Conservation (phyloP, 257 asterid genomes). For the Vinca minor region DNA sequence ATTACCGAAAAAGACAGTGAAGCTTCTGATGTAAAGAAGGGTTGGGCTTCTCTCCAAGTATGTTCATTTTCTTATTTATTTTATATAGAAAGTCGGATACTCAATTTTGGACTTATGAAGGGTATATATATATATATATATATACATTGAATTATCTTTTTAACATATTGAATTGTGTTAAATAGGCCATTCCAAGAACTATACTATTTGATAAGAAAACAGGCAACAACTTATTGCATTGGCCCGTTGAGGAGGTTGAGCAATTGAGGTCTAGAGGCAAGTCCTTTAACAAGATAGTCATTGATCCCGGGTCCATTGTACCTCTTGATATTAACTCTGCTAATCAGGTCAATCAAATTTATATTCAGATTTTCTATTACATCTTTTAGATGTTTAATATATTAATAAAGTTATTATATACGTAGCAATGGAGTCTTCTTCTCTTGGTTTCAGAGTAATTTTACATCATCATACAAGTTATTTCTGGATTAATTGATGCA, state of each 20-base stretch:
- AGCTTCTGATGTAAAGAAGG: conserved; percentile 50
- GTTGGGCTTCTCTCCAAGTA: conserved; percentile 82
- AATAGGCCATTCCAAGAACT: conserved; percentile 62
- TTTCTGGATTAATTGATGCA: too few species aligned
- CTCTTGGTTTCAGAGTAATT: too few species aligned
- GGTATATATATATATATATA: too few species aligned
- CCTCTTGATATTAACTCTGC: conserved; percentile 45
- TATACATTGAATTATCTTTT: too few species aligned
- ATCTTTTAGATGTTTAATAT: too few species aligned
- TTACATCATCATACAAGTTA: too few species aligned
- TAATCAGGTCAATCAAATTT: too few species aligned
- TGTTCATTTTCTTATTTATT: background rate
- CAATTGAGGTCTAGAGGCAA: conserved; percentile 29
- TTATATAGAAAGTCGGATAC: too few species aligned
- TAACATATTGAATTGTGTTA: background rate
- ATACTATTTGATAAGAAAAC: conserved; percentile 52
- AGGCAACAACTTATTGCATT: conserved; percentile 43
- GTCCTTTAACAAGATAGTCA: conserved; percentile 33
- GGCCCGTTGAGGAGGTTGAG: conserved; percentile 85
- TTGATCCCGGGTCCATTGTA: conserved; percentile 36
- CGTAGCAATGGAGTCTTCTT: too few species aligned
- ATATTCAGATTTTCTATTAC: too few species aligned
- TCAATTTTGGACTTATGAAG: too few species aligned
- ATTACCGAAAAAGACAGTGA: conserved; percentile 68
- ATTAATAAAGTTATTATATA: too few species aligned